phyloP scores from a whole-genome alignment of 2,329 filamentous ascomycete genomes.

The Fusarium robinianum region DNA sequence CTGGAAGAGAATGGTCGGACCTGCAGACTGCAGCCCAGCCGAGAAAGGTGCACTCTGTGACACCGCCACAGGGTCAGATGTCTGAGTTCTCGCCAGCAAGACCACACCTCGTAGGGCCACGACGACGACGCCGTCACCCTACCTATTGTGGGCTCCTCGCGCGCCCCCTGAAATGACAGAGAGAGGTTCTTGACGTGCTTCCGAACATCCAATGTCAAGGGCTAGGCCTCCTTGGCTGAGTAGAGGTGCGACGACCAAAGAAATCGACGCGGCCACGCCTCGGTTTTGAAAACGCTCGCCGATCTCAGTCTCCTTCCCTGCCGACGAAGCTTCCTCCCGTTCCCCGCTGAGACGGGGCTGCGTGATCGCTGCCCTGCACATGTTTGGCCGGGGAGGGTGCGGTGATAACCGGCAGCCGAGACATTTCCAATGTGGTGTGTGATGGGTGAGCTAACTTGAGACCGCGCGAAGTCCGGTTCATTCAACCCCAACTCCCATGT shows the following conservation, averaged over 20 bases:
- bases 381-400: slow-evolving; percentile 8
- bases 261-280: slow-evolving; percentile 7
- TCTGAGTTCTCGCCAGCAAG: no score
- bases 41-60: slow-evolving; percentile 7
- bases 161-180: no score
- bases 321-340: slow-evolving; percentile 12
- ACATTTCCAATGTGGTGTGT: slow-evolving; percentile 16
- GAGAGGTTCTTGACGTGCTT: no score
- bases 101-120: no score
- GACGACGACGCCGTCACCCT: no score
- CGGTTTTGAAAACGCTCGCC: slow-evolving; percentile 4
- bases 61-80: slow-evolving; percentile 16
- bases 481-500: slow-evolving; percentile 1
- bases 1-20: slow-evolving; percentile 4
- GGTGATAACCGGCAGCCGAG: slow-evolving; percentile 22
- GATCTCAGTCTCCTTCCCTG: slow-evolving; percentile 11
- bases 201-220: no score
- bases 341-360: slow-evolving; percentile 26
- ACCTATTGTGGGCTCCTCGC: no score
- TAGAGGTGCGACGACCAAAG: neutral
- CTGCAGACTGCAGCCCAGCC: slow-evolving; percentile 6
- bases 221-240: slow-evolving; percentile 9
- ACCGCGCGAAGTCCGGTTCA: slow-evolving; percentile 6
- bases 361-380: slow-evolving; percentile 9
- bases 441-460: slow-evolving; percentile 9